Evolutionary conservation across 2,329 filamentous ascomycete genomes (phyloP), one percentile per base, ranked within the genome.

Genomic region (Fulvia fulva): DNA sequence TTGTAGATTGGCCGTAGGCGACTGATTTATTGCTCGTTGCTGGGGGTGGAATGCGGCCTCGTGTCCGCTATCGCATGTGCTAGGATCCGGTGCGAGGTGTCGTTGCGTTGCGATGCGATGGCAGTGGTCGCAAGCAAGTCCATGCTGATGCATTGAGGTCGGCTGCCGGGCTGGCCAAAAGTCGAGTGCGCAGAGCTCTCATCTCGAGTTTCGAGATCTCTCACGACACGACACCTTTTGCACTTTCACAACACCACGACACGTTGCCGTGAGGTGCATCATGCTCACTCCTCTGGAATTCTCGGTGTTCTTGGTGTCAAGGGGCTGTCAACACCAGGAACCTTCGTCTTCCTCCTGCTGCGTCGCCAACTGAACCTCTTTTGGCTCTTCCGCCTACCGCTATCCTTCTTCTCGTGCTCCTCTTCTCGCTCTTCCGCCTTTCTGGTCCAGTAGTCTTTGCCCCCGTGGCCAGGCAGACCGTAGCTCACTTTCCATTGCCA

Each of bases 401-500:
- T 32, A 44, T 56, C 61, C 57, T 66, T 59, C 53, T 64, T 61
- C 55, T 70, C 56, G 49, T 59, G 52, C 66, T 62, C 50, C 51
- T 60, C 58, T 59, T 60, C 58, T 65, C 62, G 64, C 64, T 66
- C 66, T 23, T 65, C 59, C 51, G 60, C 56, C 52, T 64, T 63
- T 55, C 69, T 55, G 49, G 56, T 51, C 67, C 68, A 67, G 65
- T 65, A 65, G 63, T 74, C 55, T 57, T 70, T 63, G 5, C 63
- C 62, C 56, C 52, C 59, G 32, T 53, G 68, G 57, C 59, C 55
- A 58, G 66, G 68, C 61, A 68, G 62, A 9, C 66, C 68, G 58
- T 77, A 77, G 58, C 66, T 72, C 57, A 77, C 74, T 58, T 73
- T 75, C 75, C 75, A 77, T 56, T 67, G 68, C 71, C 71, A 73